Conservation (phyloP, 1,139 yeast species). For the Zhuliangozyma blackwelliae region DNA sequence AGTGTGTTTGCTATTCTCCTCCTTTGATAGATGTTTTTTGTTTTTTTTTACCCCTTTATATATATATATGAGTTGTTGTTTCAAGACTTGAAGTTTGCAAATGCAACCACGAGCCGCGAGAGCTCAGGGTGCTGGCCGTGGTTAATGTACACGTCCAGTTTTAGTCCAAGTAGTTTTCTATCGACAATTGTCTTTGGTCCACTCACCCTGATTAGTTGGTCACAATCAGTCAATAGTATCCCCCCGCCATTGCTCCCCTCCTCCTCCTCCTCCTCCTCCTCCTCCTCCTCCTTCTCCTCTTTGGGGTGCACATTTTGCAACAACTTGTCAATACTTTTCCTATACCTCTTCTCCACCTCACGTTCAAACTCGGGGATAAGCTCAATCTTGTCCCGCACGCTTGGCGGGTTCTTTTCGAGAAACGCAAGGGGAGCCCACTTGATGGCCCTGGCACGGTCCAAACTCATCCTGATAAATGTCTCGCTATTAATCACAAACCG, state of each 20-base stretch:
- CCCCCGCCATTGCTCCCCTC: no score
- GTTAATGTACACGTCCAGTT: constrained; percentile 4
- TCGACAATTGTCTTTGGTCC: constrained; percentile 1
- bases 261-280: no score
- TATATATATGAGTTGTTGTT: not conserved
- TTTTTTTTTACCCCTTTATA: not conserved
- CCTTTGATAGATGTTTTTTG: constrained; percentile 1
- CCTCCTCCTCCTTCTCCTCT: not conserved
- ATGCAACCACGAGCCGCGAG: no score
- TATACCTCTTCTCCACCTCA: constrained; percentile 11
- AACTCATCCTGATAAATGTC: constrained; percentile 4
- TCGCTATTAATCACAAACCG: constrained; percentile 12
- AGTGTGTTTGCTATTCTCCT: constrained; percentile 17
- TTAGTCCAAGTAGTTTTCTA: not conserved
- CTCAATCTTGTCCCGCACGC: constrained; percentile 6
- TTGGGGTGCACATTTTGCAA: constrained; percentile 2
- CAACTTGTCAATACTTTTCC: constrained; percentile 8
- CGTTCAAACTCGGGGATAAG: constrained; percentile 13
- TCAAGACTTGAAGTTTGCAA: not conserved
- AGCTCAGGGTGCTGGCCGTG: constrained; percentile 5
- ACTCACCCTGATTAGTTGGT: no score
- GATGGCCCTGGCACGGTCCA: constrained; percentile 1
- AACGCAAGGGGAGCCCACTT: constrained; percentile 5
- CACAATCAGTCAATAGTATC: no score
- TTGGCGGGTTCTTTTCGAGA: constrained; percentile 6